Conservation (phyloP, 1,139 yeast species). For the Arxiozyma heterogenica region DNA sequence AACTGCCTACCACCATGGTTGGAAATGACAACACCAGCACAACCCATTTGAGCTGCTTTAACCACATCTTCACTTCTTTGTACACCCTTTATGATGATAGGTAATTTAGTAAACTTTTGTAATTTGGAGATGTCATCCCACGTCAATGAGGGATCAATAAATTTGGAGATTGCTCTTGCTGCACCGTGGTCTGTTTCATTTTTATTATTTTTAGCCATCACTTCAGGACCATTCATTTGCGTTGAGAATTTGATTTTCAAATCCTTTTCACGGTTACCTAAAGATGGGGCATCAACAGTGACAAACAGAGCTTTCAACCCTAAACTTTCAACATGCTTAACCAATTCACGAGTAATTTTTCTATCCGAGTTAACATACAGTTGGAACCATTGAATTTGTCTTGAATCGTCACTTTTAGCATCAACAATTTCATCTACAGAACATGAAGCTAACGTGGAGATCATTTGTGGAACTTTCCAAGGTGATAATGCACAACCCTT, state of each 20-base stretch:
- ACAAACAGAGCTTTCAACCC: conserved; percentile 76
- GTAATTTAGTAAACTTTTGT: conserved; percentile 38
- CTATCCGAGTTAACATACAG: conserved; percentile 74
- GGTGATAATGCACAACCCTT: conserved; percentile 56
- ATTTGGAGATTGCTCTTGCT: conserved; percentile 73
- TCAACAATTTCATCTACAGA: conserved; percentile 63
- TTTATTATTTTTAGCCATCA: conserved; percentile 19
- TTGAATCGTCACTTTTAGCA: conserved; percentile 37
- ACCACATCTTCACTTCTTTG: conserved; percentile 61
- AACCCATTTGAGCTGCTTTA: conserved; percentile 61
- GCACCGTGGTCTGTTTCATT: conserved; percentile 54
- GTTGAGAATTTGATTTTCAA: conserved; percentile 49
- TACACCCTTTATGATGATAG: conserved; percentile 54
- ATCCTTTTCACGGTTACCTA: conserved; percentile 79
- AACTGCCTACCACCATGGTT: conserved; percentile 73
- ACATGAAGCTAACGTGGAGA: conserved; percentile 70
- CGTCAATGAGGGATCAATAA: conserved; percentile 69
- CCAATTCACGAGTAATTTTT: conserved; percentile 47
- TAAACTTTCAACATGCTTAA: conserved; percentile 61
- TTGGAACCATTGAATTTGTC: conserved; percentile 75
- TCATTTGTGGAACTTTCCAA: conserved; percentile 67
- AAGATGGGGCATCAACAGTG: conserved; percentile 90
- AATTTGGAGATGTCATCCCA: conserved; percentile 42
- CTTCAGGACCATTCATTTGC: conserved; percentile 26
- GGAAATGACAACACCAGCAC: conserved; percentile 62